phyloP scores from a whole-genome alignment of 2,329 filamentous ascomycete species.

The Ambrosiella beaveri region DNA sequence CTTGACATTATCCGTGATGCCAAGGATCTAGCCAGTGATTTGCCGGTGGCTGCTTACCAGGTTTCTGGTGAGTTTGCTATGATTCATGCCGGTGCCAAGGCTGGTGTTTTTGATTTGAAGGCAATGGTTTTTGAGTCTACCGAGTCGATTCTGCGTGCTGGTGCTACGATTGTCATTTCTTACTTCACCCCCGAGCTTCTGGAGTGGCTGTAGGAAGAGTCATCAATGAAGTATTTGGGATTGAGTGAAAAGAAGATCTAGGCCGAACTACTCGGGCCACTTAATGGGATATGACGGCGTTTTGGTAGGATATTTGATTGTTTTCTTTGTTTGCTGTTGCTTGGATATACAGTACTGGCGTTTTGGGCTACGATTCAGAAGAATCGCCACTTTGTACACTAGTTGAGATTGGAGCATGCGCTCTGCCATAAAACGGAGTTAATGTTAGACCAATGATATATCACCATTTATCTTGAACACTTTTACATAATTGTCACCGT shows the following conservation, averaged over 20 bases:
- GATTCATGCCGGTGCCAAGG: conserved; percentile 91
- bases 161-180: conserved; percentile 80
- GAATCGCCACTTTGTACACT: conserved; percentile 7
- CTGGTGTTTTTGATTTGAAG: conserved; percentile 89
- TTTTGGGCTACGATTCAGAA: neutral
- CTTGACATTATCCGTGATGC: conserved; percentile 96
- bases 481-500: neutral
- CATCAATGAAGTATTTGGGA: neutral
- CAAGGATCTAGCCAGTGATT: conserved; percentile 78
- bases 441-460: neutral
- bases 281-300: too few relatives aligned
- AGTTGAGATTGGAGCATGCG: neutral
- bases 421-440: neutral
- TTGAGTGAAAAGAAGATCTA: neutral
- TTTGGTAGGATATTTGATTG: neutral
- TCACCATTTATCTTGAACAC: neutral
- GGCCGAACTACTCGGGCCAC: too few relatives aligned
- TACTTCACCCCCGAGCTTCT: conserved; percentile 81
- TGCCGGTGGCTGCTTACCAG: conserved; percentile 91
- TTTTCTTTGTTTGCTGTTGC: neutral
- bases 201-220: conserved; percentile 34
- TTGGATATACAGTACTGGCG: conserved; percentile 7
- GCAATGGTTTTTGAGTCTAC: conserved; percentile 89
- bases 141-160: conserved; percentile 81
- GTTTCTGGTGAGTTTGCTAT: conserved; percentile 95